These are phyloP conservation scores for Telopea speciosissima DNA, from an alignment of 177 flowering plant species.

Conservation along the genomic window DNA sequence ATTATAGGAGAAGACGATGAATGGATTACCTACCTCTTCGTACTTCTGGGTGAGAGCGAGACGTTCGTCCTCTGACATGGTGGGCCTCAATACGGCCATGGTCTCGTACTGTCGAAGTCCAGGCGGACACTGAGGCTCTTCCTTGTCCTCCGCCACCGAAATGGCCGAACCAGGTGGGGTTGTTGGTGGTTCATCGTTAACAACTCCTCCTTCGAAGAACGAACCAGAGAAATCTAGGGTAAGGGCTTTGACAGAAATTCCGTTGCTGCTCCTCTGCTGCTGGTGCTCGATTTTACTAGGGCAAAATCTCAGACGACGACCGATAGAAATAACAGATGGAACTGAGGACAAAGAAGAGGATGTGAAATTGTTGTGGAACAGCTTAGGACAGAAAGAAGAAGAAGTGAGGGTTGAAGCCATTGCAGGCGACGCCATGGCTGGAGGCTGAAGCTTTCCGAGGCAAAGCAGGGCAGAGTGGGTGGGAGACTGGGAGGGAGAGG, in stretches of 20 bases:
- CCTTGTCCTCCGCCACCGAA: not conserved
- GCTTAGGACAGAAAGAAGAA: slow-evolving; percentile 11
- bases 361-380: slow-evolving; percentile 1
- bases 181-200: not conserved
- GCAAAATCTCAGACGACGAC: not conserved
- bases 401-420: slow-evolving; percentile 14
- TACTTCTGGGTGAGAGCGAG: not conserved
- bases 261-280: not conserved
- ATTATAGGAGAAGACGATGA: not conserved
- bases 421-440: slow-evolving; percentile 16
- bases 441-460: not conserved
- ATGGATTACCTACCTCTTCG: not conserved
- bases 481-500: not conserved
- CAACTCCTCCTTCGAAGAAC: not conserved
- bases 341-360: slow-evolving; percentile 8
- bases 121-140: not conserved
- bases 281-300: not conserved
- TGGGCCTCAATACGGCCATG: not conserved
- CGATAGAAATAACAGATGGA: not conserved
- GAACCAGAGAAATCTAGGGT: not conserved
- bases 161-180: not conserved
- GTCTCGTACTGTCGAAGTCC: not conserved
- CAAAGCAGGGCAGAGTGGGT: not conserved
- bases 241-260: not conserved
- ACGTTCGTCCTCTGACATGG: not conserved